Evolutionary conservation across 257 asterid genomes (phyloP), one percentile per base, ranked within the genome.

Genomic region (Petunia axillaris): DNA sequence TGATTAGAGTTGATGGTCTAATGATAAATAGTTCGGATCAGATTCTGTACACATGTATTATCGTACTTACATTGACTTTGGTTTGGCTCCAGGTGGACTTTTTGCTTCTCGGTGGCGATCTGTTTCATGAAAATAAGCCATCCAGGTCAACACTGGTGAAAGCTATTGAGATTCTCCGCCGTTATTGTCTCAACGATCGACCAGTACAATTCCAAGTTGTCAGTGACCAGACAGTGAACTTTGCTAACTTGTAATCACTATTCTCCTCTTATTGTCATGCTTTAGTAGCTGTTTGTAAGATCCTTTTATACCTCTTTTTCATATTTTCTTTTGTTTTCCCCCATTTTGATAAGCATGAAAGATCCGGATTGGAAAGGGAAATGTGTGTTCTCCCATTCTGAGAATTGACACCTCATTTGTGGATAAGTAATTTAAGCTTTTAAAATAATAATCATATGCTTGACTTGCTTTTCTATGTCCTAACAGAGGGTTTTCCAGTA

Each of bases 51-150:
- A n/a, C 55, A 41, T 43, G 75, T 67, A 67, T 41, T 25, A 25
- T n/a, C 55, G 1, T n/a, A 67, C 75, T 73, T 76, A 43, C 4
- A 37, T 15, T 74, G 73, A 35, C 66, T 64, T 79, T 55, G 64
- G 48, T 64, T 64, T 39, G 76, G 74, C 64, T 44, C 74, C 84
- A 92, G 99, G 98, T 93, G 86, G 99, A 95, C 83, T 85, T 95
- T 81, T 78, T 93, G 84, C 99, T 95, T 86, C 97, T 95, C 65
- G 99, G 98, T 15, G 98, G 99, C 25, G 99, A 95, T 88, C 90
- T 95, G 44, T 95, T 95, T 87, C 99, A 95, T 58, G 99, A 95
- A 91, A 95, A 95, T 83, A 95, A 95, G 85, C 99, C 99, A 77
- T 93, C 98, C 46, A 91, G 99, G 93, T 84, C 97, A 80, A 93